Percentiles rank a stretch among this genome's conserved stretches.
Evolutionary conservation across 139 green algal species (phyloP).

Genomic region (Tetraselmis chui): DNA sequence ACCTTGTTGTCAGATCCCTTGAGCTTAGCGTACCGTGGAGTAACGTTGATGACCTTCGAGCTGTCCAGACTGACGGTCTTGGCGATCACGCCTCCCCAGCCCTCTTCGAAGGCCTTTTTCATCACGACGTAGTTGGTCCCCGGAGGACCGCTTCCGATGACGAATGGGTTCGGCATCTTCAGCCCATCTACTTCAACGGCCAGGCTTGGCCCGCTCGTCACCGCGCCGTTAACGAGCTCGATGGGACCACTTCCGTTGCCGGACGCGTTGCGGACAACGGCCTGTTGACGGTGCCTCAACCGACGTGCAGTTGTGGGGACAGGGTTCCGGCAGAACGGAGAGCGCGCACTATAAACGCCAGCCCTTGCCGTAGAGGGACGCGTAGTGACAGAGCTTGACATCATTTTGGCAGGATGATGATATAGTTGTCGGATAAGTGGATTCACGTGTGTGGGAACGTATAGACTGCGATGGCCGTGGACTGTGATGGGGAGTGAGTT

Average conservation of each 20-base stretch:
- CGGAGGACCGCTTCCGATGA: constrained; percentile 84
- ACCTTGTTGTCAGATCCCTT: constrained; percentile 47
- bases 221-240: constrained; percentile 34
- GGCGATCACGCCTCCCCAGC: constrained; percentile 95
- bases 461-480: too few relatives aligned
- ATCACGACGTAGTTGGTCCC: constrained; percentile 87
- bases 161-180: constrained; percentile 94
- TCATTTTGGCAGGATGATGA: too few relatives aligned
- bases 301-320: too few relatives aligned
- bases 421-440: too few relatives aligned
- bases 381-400: too few relatives aligned
- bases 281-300: too few relatives aligned
- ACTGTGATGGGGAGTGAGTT: too few relatives aligned
- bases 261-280: neutral
- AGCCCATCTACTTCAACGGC: constrained; percentile 79
- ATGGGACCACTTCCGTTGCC: neutral
- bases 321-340: too few relatives aligned
- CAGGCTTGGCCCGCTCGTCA: constrained; percentile 61
- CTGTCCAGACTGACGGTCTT: constrained; percentile 91
- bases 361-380: too few relatives aligned
- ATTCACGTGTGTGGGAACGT: too few relatives aligned
- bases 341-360: too few relatives aligned
- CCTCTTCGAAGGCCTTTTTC: constrained; percentile 91
- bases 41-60: constrained; percentile 88
- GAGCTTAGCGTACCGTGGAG: constrained; percentile 90